Conservation (phyloP, 768 basidiomycete genomes). For the Podaxis sp. region DNA sequence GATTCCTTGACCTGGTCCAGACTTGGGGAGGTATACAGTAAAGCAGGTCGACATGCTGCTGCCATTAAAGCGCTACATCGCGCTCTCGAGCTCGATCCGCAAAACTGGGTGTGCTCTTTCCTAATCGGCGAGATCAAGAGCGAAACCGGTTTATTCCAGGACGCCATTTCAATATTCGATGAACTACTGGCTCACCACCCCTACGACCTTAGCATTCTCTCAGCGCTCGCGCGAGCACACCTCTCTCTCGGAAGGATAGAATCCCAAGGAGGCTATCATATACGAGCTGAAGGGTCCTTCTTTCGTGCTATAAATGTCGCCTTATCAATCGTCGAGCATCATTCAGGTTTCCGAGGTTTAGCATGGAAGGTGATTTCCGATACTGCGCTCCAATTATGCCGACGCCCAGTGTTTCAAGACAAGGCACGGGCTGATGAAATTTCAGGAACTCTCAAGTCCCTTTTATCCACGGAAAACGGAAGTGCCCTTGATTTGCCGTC, state of each 20-base stretch:
- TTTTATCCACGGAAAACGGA: conserved; percentile 6
- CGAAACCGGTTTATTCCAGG: conserved; percentile 70
- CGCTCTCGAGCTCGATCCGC: conserved; percentile 69
- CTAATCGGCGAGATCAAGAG: conserved; percentile 83
- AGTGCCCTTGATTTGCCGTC: not conserved
- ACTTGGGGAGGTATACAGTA: conserved; percentile 89
- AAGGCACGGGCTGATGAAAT: conserved; percentile 34
- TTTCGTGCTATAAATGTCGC: conserved; percentile 55
- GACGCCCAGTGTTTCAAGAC: conserved; percentile 47
- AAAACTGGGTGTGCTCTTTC: conserved; percentile 83
- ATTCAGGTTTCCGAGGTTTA: conserved; percentile 64
- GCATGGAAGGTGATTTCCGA: conserved; percentile 88
- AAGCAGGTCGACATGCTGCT: conserved; percentile 85
- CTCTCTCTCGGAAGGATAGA: conserved; percentile 72
- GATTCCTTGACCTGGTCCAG: conserved; percentile 88
- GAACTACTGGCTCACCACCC: conserved; percentile 55
- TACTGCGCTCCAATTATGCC: conserved; percentile 66
- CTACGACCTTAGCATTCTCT: conserved; percentile 68
- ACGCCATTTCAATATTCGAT: conserved; percentile 71
- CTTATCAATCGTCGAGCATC: conserved; percentile 46
- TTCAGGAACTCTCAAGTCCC: conserved; percentile 28
- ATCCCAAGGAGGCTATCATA: conserved; percentile 64
- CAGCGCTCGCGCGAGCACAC: conserved; percentile 70
- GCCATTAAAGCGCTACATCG: conserved; percentile 83
- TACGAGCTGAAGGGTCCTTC: conserved; percentile 75